Percentiles rank a stretch among this genome's conserved stretches.
Evolutionary conservation across 768 basidiomycete species (phyloP).

Genomic region (Trametes sanguinea): DNA sequence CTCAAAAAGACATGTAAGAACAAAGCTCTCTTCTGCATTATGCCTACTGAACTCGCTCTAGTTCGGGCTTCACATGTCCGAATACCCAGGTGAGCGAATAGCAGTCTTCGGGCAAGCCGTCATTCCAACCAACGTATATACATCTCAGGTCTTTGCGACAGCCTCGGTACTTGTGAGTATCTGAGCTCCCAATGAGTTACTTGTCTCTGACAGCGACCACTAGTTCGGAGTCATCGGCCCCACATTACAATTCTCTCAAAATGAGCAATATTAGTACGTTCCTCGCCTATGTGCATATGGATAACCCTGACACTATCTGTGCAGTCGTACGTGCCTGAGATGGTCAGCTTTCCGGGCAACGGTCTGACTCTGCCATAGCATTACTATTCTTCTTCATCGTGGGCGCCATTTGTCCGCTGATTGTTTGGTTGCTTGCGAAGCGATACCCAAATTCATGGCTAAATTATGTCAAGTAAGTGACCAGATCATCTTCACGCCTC

Average conservation of each 20-base stretch:
- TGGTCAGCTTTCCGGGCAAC: too few species aligned
- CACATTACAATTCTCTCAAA: constrained; percentile 36
- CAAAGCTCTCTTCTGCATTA: not conserved
- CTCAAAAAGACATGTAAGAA: constrained; percentile 51
- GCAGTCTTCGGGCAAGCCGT: too few species aligned
- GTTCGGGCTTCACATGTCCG: constrained; percentile 47
- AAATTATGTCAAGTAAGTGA: constrained; percentile 41
- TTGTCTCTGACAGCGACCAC: too few species aligned
- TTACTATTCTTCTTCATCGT: constrained; percentile 48
- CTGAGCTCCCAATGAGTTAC: too few species aligned
- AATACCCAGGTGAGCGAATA: constrained; percentile 38
- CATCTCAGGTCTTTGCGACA: constrained; percentile 48
- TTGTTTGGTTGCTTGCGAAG: constrained; percentile 46
- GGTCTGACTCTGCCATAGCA: constrained; percentile 16
- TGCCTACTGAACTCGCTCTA: not conserved
- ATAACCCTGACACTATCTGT: not conserved
- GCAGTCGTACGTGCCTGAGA: too few species aligned
- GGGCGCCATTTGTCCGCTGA: constrained; percentile 41
- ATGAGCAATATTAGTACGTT: constrained; percentile 38
- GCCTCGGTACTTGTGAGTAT: constrained; percentile 40
- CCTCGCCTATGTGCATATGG: not conserved
- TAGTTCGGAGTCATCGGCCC: constrained; percentile 48
- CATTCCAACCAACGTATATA: too few species aligned
- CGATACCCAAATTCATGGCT: constrained; percentile 62
- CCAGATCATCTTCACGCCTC: too few species aligned